Evolutionary conservation across 495 filamentous ascomycete genomes (phyloP).

Genomic region (Penicillium antarcticum): DNA sequence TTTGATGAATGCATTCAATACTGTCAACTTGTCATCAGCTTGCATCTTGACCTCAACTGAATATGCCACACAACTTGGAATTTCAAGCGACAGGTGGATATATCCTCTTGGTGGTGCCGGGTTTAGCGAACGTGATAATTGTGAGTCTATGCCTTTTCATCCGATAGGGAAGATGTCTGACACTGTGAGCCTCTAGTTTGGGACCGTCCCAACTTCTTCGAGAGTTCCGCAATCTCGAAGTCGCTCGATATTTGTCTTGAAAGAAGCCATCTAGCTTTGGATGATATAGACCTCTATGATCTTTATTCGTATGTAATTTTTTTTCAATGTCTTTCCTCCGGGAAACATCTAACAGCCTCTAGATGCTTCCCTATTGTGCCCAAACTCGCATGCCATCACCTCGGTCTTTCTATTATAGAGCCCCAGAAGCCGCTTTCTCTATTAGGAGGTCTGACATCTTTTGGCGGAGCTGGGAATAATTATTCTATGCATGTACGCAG

Average conservation of each 20-base stretch:
- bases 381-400: slow-evolving; percentile 52
- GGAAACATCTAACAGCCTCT: too few relatives aligned
- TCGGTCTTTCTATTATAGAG: slow-evolving; percentile 40
- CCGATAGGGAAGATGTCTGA: not conserved
- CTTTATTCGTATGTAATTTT: slow-evolving; percentile 45
- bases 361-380: slow-evolving; percentile 59
- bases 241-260: slow-evolving; percentile 45
- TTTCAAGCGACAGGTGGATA: slow-evolving; percentile 50
- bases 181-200: slow-evolving; percentile 36
- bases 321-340: too few relatives aligned
- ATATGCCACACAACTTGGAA: slow-evolving; percentile 44
- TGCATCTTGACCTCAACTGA: slow-evolving; percentile 50
- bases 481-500: slow-evolving; percentile 54
- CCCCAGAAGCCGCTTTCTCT: slow-evolving; percentile 48
- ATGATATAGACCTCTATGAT: slow-evolving; percentile 51
- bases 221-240: slow-evolving; percentile 45
- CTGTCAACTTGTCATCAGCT: slow-evolving; percentile 51
- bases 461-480: slow-evolving; percentile 59
- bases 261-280: slow-evolving; percentile 28
- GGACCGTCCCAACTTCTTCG: slow-evolving; percentile 50
- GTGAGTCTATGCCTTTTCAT: slow-evolving; percentile 21
- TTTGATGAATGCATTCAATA: slow-evolving; percentile 61
- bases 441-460: slow-evolving; percentile 54
- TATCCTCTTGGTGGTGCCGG: slow-evolving; percentile 55
- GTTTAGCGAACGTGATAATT: slow-evolving; percentile 42